Evolutionary conservation across 768 basidiomycete species (phyloP), one percentile per base, ranked within the genome.

Genomic region (Leccinum broughii): DNA sequence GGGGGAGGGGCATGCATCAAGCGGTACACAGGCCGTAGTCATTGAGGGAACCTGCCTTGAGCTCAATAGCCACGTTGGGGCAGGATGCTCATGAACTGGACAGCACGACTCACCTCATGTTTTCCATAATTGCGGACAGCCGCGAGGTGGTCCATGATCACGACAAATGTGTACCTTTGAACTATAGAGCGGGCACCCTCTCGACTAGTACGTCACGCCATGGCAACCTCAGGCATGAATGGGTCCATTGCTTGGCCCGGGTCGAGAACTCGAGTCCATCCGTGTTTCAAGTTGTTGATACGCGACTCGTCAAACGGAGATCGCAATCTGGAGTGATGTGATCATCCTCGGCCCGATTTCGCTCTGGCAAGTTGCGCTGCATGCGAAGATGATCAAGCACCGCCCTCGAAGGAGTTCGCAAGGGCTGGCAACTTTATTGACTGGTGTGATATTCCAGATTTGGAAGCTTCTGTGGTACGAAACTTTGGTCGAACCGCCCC

Each of bases 21-120:
- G 73, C 73, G 65, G 67, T 68, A 70, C 70, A 55, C 66, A 66
- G 64, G 67, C 64, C 59, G 69, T 64, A 71, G 69, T 74, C 65
- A 69, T 69, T 60, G 70, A 68, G 65, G 70, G 64, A 61, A 60
- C 68, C 62, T 69, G 64, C 66, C 71, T 75, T 70, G 69, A 75
- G 69, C 69, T 76, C 68, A 67, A 65, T 59, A 59, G 73, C 73
- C 74, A 74, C 74, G 72, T 70, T 72, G 68, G 61, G 37, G 55
- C 72, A 70, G 68, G 64, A 69, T 66, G 66, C 59, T 69, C 72
- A 68, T 66, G 70, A 68, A 72, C 51, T 62, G 58, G 72, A 63
- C 63, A 65, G 51, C 71, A 73, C 70, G 71, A 68, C 72, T 55
- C 68, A 74, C 73, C 73, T 74, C 73, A 76, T 74, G 73, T 73